Percentiles rank a stretch among this genome's conserved stretches.
phyloP scores from a whole-genome alignment of 257 asterid genomes.

The Penstemon davidsonii region DNA sequence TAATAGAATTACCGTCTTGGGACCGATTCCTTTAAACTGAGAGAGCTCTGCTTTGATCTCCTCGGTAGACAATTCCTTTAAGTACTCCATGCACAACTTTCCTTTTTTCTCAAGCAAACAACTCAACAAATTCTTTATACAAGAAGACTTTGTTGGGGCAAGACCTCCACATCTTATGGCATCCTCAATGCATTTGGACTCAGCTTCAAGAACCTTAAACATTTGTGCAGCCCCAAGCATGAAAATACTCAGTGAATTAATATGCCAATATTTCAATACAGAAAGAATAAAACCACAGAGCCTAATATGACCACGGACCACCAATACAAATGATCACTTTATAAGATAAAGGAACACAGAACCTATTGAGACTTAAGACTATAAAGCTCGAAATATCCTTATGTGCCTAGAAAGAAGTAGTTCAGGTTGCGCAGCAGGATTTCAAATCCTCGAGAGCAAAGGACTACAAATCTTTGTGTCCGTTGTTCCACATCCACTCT shows the following conservation, averaged over 20 bases:
- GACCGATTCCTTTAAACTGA: conserved; percentile 78
- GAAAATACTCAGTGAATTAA: background rate
- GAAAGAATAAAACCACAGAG: background rate
- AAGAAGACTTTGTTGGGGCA: conserved; percentile 74
- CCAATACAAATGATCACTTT: background rate
- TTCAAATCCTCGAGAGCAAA: background rate
- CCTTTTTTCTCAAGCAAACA: conserved; percentile 61
- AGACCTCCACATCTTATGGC: conserved; percentile 91
- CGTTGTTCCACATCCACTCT: too few species aligned
- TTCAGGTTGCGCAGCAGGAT: background rate
- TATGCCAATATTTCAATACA: background rate
- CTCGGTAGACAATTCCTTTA: conserved; percentile 61
- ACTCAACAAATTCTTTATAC: conserved; percentile 68
- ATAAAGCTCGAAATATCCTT: background rate
- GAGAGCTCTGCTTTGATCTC: conserved; percentile 82
- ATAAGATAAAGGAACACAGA: background rate
- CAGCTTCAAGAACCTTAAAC: conserved; percentile 73
- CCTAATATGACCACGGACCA: background rate
- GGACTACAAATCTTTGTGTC: background rate
- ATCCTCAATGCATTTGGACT: conserved; percentile 60
- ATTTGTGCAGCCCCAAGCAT: conserved; percentile 22
- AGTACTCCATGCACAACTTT: conserved; percentile 76
- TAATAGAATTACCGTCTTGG: conserved; percentile 59
- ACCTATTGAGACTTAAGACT: background rate
- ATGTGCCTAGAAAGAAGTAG: background rate